Base-by-base conservation (phyloP, 2,329 filamentous ascomycete species). In the Verticillium zaregamsianum region DNA sequence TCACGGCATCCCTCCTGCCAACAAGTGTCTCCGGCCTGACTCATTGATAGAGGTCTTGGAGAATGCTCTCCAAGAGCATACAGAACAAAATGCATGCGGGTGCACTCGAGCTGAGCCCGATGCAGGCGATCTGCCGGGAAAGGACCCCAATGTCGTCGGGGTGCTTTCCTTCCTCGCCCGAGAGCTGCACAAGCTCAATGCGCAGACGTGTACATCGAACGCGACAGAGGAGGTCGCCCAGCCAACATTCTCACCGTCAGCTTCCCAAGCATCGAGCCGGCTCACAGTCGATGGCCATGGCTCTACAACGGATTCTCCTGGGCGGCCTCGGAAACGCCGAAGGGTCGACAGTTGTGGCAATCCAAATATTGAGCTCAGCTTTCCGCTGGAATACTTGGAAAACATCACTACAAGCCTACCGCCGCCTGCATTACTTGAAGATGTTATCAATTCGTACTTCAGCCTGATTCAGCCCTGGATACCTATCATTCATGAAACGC, bases 381-480 rank as follows among this genome's bases (percentile, higher is more conserved):
- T 63, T 4, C 59, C 63, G 4, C 57, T 65, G 3, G 65, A 66
- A 28, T 62, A 71, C 12, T 31, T 73, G 15, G 63, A 70, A n/a
- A 65, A 67, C 31, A 64, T 71, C 12, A 62, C 72, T 6, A 68
- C 70, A 17, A 71, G 60, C n/a, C 58, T 69, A 12, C 67, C 67
- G 5, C 58, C 63, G 1, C 61, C 55, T 1, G 62, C 59, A 3
- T 35, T 65, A 2, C 58, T 70, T 8, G 68, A 68, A 17, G 62
- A 67, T 9, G 28, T 68, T 2, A 62, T 71, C 15, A 65, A 69
- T 25, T 60, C 58, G 6, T 75, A 78, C 61, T 78, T 79, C 61
- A 65, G 67, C 6, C 60, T 70, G n/a, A 70, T 78, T 5, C 76
- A 79, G 45, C 77, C 76, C 9, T 79, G 76, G 73, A 76, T 76